These are phyloP conservation scores for Citrus trifoliata DNA, from an alignment of 345 rosid species.

Conservation along the genomic window DNA sequence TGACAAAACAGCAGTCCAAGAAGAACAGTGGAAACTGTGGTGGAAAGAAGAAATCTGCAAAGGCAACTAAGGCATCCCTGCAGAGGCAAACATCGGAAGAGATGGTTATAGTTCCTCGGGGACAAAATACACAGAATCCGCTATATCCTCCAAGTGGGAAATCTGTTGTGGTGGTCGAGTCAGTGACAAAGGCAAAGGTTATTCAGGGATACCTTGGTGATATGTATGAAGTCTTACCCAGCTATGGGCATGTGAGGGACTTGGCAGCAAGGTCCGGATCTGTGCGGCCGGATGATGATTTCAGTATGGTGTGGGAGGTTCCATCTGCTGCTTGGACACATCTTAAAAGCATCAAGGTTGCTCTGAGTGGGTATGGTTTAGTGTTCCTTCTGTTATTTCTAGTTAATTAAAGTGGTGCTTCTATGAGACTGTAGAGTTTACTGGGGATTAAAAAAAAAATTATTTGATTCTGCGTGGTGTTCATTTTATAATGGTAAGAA, in stretches of 20 bases:
- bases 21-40: slow-evolving; percentile 32
- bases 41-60: slow-evolving; percentile 30
- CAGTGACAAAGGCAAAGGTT: slow-evolving; percentile 83
- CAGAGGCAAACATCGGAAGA: slow-evolving; percentile 35
- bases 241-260: slow-evolving; percentile 96
- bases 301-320: slow-evolving; percentile 99
- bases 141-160: slow-evolving; percentile 82
- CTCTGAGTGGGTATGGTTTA: slow-evolving; percentile 63
- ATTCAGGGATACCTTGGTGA: slow-evolving; percentile 94
- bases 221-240: slow-evolving; percentile 88
- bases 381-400: slow-evolving; percentile 8
- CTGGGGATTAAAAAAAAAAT: not conserved
- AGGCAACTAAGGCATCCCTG: slow-evolving; percentile 26
- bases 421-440: not conserved
- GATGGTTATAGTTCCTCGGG: slow-evolving; percentile 32
- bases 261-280: slow-evolving; percentile 97
- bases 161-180: slow-evolving; percentile 93
- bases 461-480: not conserved
- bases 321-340: slow-evolving; percentile 96
- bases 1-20: slow-evolving; percentile 34
- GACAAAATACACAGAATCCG: slow-evolving; percentile 41
- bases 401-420: not conserved
- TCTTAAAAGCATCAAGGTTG: slow-evolving; percentile 92
- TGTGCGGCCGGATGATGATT: slow-evolving; percentile 96
- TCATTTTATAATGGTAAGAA: not conserved